These are phyloP conservation scores for Mucor mucedo DNA, from an alignment of 371 early-diverging fungal genomes.

Conservation along the genomic window DNA sequence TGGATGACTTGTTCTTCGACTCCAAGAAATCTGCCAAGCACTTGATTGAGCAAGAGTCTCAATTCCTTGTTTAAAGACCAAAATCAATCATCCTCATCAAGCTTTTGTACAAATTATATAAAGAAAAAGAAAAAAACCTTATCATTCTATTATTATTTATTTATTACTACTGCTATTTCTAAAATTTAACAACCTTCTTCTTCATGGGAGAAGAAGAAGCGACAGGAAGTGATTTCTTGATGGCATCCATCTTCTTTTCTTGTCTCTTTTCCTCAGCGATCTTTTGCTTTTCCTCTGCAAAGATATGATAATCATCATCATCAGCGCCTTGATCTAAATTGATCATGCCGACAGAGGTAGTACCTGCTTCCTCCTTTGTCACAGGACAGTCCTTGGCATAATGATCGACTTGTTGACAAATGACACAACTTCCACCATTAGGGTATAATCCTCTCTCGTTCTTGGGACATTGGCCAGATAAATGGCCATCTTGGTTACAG, in stretches of 20 bases:
- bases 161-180: no score
- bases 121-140: no score
- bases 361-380: conserved; percentile 66
- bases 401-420: conserved; percentile 86
- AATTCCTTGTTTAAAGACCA: conserved; percentile 36
- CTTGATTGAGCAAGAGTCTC: conserved; percentile 51
- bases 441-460: conserved; percentile 92
- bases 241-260: conserved; percentile 40
- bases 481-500: conserved; percentile 85
- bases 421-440: conserved; percentile 89
- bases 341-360: conserved; percentile 69
- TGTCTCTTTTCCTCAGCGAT: conserved; percentile 42
- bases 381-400: conserved; percentile 84
- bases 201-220: conserved; percentile 6
- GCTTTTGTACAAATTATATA: conserved; percentile 3
- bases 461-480: conserved; percentile 80
- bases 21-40: conserved; percentile 86
- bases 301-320: conserved; percentile 80
- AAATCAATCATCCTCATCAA: background rate
- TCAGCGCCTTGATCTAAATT: conserved; percentile 78
- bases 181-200: conserved; percentile 36
- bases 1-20: conserved; percentile 86
- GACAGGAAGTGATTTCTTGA: conserved; percentile 17
- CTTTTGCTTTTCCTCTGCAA: conserved; percentile 64
- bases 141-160: no score